Evolutionary conservation across 345 rosid species (phyloP), one percentile per base, ranked within the genome.

Genomic region (Leavenworthia alabamica): DNA sequence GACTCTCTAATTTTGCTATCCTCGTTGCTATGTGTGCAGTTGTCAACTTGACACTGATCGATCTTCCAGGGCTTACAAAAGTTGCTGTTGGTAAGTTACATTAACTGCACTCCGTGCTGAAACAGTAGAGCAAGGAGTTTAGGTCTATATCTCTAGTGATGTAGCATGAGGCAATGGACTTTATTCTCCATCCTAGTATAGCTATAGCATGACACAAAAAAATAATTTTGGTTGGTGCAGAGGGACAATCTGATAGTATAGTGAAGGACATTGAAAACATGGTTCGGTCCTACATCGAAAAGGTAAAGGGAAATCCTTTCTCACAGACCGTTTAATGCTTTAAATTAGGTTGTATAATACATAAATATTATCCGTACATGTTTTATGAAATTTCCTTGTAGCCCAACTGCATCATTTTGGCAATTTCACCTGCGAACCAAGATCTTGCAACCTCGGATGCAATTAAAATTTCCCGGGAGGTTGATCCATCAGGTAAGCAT

Each of bases 381-480:
- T 67, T 57, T 59, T 7, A 40, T 55, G 20, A 48, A 64, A 62
- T 26, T 73, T 74, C 44, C 42, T 13, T 76, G 72, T 79, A 94
- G 99, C 97, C 99, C 50, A 94, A 94, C 74, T 84, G 90, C 81
- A 76, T 94, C 69, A 94, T 94, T 77, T 75, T 94, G 67, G 99
- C 99, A 31, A 86, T 94, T 76, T 94, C 99, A 67, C 99, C 99
- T 24, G 99, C 99, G 37, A 94, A 94, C 71, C 99, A 94, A 86
- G 99, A 94, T 86, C 95, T 94, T 50, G 99, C 99, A 52, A 94
- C 99, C 11, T 94, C 96, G 5, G 99, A 94, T 75, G 99, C 99
- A 60, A 90, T 94, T 56, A 94, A 88, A 79, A 94, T 94, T 60
- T 94, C 89, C 22, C 97, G 99, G 52, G 99, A 94, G 73, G 99